These are phyloP conservation scores for Retiboletus fuscus DNA, from an alignment of 1,284 basidiomycete genomes.

Conservation along the genomic window DNA sequence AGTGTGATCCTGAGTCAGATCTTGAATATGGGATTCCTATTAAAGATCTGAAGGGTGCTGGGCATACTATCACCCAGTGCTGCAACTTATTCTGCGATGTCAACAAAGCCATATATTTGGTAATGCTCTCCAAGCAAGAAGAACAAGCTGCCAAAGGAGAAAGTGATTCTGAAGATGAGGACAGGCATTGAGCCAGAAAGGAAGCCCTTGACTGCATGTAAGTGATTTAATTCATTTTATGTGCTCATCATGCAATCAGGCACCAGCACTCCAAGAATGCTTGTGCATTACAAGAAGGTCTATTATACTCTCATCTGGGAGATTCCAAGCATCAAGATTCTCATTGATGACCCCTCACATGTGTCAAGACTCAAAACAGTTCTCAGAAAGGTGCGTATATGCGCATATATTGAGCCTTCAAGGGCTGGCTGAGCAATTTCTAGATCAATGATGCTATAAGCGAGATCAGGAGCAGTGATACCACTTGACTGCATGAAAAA, in stretches of 20 bases:
- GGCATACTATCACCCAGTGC: not conserved
- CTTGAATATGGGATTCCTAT: not conserved
- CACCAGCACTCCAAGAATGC: not conserved
- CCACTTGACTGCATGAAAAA: not conserved
- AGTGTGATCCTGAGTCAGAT: not conserved
- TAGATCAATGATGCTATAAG: slow-evolving; percentile 15
- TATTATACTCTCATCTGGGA: not conserved
- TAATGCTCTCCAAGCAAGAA: slow-evolving; percentile 11
- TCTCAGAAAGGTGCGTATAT: slow-evolving; percentile 12
- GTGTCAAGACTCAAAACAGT: slow-evolving; percentile 1
- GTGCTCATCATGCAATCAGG: not conserved
- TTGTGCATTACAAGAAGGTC: not conserved
- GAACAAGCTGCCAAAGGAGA: not conserved
- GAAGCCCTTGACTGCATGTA: not conserved
- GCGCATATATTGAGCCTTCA: slow-evolving; percentile 2
- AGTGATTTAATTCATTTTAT: not conserved
- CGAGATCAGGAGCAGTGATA: slow-evolving; percentile 8
- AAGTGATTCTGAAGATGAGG: not conserved
- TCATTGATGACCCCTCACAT: slow-evolving; percentile 9
- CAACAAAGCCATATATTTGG: not conserved
- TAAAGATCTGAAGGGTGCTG: slow-evolving; percentile 6
- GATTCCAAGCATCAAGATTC: slow-evolving; percentile 4
- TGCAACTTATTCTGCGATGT: slow-evolving; percentile 5
- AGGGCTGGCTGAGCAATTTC: not conserved
- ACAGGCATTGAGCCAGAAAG: not conserved